Evolutionary conservation across 257 asterid genomes (phyloP), one percentile per base, ranked within the genome.

Genomic region (Solanum stenotomum): DNA sequence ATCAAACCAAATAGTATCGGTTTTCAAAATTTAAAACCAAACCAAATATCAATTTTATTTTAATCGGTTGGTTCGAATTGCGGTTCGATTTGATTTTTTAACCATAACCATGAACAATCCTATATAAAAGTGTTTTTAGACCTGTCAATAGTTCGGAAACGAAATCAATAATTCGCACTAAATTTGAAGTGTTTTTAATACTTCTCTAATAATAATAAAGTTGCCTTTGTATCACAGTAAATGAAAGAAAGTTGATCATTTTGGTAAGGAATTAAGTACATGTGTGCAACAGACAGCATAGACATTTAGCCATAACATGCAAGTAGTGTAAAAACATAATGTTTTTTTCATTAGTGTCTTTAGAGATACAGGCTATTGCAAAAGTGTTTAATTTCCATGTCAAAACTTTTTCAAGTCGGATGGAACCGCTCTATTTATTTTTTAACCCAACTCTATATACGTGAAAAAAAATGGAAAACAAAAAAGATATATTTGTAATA

Each of bases 81-180:
- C 34, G 34, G 0, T 33, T 33, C 4, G 34, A 33, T 33, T 33
- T 33, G 34, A 3, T 33, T 33, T 33, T 33, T 33, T 33, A 33
- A 33, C 34, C 34, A 33, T 33, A 33, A 33, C 34, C 34, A 33
- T 33, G 34, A 33, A 33, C 34, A 33, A 33, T 33, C 34, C 34
- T 33, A 33, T 33, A 33, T 33, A 33, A 33, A 33, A 33, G 34
- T 33, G 34, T 33, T 33, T 46, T 5, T 46, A 46, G 1, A 6
- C 0, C 0, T 49, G 22, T 5, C 8, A 49, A 49, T 15, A 49
- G 0, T 49, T 46, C 0, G 1, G 0, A 0, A 46, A 4, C 0
- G 0, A 46, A 46, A 40, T 0, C 1, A 46, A 14, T 46, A 44
- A 44, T 1, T 12, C 2, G 0, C 16, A 0, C 1, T 0, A 0